phyloP scores from a whole-genome alignment of 495 filamentous ascomycete genomes.

The Hyaloscypha variabilis region DNA sequence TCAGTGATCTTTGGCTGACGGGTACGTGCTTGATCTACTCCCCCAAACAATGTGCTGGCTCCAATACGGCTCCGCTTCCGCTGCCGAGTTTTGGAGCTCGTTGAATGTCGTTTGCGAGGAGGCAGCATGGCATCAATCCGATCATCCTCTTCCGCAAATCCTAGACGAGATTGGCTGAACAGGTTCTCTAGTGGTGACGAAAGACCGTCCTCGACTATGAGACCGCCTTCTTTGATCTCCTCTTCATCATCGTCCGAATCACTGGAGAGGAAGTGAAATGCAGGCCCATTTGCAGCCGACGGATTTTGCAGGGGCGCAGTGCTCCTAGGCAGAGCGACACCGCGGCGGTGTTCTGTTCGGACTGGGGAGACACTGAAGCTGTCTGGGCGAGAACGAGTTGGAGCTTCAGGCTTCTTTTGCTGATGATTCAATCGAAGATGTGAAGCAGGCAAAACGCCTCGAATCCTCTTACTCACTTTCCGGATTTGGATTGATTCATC shows the following conservation, averaged over 20 bases:
- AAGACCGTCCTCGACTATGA: slow-evolving; percentile 21
- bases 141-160: slow-evolving; percentile 54
- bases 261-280: slow-evolving; percentile 42
- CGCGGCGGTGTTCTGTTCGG: slow-evolving; percentile 44
- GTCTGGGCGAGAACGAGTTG: slow-evolving; percentile 35
- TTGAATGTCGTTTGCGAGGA: slow-evolving; percentile 37
- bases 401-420: slow-evolving; percentile 44
- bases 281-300: slow-evolving; percentile 20
- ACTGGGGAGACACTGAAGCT: slow-evolving; percentile 18
- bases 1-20: slow-evolving; percentile 51
- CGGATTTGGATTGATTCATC: slow-evolving; percentile 49
- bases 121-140: slow-evolving; percentile 56
- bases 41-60: slow-evolving; percentile 33
- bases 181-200: slow-evolving; percentile 15
- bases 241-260: slow-evolving; percentile 49
- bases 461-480: slow-evolving; percentile 56
- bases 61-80: slow-evolving; percentile 35
- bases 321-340: slow-evolving; percentile 47
- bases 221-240: slow-evolving; percentile 25
- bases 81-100: slow-evolving; percentile 22
- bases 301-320: background rate
- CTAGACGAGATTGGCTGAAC: slow-evolving; percentile 9
- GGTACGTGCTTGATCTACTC: slow-evolving; percentile 27
- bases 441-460: slow-evolving; percentile 88
- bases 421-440: slow-evolving; percentile 75